phyloP scores from a whole-genome alignment of 345 rosid genomes.

The Hypericum androsaemum region DNA sequence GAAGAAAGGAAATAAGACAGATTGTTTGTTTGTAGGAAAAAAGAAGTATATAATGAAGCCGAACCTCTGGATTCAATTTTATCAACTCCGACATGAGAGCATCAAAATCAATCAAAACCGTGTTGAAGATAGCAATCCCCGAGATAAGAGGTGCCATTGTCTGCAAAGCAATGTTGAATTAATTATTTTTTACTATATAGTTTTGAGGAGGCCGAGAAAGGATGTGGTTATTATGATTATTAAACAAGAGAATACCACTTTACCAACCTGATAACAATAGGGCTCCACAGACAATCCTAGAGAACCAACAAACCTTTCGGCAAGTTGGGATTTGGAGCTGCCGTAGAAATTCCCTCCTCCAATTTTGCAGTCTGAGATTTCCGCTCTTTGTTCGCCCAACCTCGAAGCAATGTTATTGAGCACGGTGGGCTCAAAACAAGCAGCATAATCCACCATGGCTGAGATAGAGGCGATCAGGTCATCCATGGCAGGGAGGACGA shows the following conservation, averaged over 20 bases:
- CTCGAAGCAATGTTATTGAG: slow-evolving; percentile 91
- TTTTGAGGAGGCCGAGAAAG: no score
- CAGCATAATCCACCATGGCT: slow-evolving; percentile 55
- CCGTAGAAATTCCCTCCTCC: slow-evolving; percentile 93
- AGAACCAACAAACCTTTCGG: slow-evolving; percentile 72
- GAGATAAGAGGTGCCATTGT: no score
- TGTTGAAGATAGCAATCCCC: slow-evolving; percentile 47
- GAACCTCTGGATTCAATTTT: no score
- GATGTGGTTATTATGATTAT: no score
- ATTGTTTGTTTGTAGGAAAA: slow-evolving; percentile 68
- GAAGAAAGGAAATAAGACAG: no score
- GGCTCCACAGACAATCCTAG: slow-evolving; percentile 80
- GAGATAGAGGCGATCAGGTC: slow-evolving; percentile 46
- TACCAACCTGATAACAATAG: slow-evolving; percentile 77
- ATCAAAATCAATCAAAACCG: slow-evolving; percentile 62
- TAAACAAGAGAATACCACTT: slow-evolving; percentile 71
- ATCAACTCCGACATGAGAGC: slow-evolving; percentile 88
- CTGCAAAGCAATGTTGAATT: no score
- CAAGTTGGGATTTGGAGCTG: slow-evolving; percentile 82
- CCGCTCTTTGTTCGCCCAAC: slow-evolving; percentile 65
- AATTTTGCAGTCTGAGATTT: slow-evolving; percentile 58
- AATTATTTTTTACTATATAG: no score
- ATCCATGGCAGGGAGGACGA: slow-evolving; percentile 69
- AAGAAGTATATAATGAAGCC: no score
- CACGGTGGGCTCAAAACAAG: slow-evolving; percentile 83